Evolutionary conservation across 2,329 filamentous ascomycete genomes (phyloP).

Genomic region (Penicillium hesseltinei): DNA sequence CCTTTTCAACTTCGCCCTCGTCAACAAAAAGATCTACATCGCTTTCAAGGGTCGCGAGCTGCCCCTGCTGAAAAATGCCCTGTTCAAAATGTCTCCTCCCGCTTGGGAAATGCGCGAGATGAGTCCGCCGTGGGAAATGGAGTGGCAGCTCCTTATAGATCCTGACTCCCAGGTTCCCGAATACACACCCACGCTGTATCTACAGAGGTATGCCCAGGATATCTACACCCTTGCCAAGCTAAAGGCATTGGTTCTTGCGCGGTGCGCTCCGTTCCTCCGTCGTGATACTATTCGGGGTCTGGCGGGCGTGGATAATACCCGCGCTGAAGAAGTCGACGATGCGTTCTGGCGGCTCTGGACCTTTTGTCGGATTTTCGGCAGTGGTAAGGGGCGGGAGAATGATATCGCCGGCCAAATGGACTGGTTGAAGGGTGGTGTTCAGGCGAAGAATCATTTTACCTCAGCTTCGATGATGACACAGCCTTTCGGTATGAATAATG

Average conservation of each 20-base stretch:
- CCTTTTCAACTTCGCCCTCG: conserved; percentile 53
- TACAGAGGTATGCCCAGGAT: conserved; percentile 53
- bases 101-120: conserved; percentile 62
- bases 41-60: conserved; percentile 59
- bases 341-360: conserved; percentile 66
- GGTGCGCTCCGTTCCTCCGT: conserved; percentile 57
- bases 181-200: conserved; percentile 54
- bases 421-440: conserved; percentile 59
- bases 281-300: conserved; percentile 57
- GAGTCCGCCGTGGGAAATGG: conserved; percentile 51
- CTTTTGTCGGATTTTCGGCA: conserved; percentile 64
- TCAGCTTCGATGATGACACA: conserved; percentile 48
- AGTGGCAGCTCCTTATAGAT: conserved; percentile 42
- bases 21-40: conserved; percentile 57
- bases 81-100: conserved; percentile 55
- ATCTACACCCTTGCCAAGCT: conserved; percentile 54
- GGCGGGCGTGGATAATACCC: conserved; percentile 45
- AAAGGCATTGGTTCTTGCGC: conserved; percentile 56
- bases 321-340: conserved; percentile 56
- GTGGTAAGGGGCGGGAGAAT: conserved; percentile 56
- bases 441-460: conserved; percentile 48
- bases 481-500: conserved; percentile 52
- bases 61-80: conserved; percentile 50
- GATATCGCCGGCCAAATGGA: conserved; percentile 61
- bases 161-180: conserved; percentile 50